phyloP scores from a whole-genome alignment of 2,329 filamentous ascomycete species.

The Seiridium cupressi region DNA sequence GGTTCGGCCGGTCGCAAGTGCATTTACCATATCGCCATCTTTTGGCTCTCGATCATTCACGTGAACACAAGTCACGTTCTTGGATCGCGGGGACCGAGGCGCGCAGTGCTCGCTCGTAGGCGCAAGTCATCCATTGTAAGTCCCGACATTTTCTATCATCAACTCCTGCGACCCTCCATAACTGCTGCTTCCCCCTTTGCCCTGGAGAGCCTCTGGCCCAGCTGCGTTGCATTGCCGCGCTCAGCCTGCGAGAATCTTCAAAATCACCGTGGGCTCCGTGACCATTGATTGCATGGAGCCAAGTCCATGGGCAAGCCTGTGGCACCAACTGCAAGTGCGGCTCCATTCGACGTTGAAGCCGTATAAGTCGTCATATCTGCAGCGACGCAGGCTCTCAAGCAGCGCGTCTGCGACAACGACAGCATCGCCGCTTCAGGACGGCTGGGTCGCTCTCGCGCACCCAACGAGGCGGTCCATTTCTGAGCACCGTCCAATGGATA shows the following conservation, averaged over 20 bases:
- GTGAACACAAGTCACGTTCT: constrained; percentile 9
- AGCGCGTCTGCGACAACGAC: not conserved
- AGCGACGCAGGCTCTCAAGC: not conserved
- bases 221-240: not conserved
- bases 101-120: constrained; percentile 2
- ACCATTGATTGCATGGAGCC: too few relatives aligned
- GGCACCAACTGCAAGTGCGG: not conserved
- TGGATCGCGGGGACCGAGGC: constrained; percentile 5
- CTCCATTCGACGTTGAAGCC: not conserved
- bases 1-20: not conserved
- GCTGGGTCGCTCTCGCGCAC: not conserved
- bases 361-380: constrained; percentile 1
- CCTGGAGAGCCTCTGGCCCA: too few relatives aligned
- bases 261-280: too few relatives aligned
- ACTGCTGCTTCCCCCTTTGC: too few relatives aligned
- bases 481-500: not conserved
- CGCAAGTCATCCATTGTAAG: not conserved
- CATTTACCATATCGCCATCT: constrained; percentile 6
- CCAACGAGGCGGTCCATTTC: not conserved
- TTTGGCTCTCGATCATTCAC: constrained; percentile 3
- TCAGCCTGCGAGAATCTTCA: too few relatives aligned
- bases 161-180: too few relatives aligned
- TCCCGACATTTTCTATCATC: not conserved
- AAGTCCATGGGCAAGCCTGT: not conserved
- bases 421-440: not conserved